Evolutionary conservation across 2,329 filamentous ascomycete genomes (phyloP), one percentile per base, ranked within the genome.

Genomic region (Ophiostoma piceae): DNA sequence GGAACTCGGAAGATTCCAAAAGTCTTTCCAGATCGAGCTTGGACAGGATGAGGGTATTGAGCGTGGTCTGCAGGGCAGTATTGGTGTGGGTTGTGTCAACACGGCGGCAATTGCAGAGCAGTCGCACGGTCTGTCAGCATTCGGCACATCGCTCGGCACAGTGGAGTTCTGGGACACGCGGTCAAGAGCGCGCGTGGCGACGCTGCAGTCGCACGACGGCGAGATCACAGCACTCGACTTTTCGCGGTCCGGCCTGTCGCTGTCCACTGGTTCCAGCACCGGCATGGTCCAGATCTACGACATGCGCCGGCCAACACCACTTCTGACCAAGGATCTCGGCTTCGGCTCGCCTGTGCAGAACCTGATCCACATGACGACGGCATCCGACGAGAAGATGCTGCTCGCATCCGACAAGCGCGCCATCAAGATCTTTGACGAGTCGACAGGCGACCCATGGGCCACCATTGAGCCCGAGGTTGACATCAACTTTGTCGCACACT

Each of bases 141-240:
- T 99, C 75, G 95, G 96, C 68, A 99, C 95, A 0, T 94, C 92
- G 2, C 82, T 95, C 70, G 94, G 95, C n/a, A 97, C 94, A 0
- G 92, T 98, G 35, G 95, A 99, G 77, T 94, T 98, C 76, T 99
- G 94, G 92, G 95, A 99, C 77, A 87, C 94, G 0, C 87, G 95
- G 71, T 93, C 91, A 39, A 90, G 92, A 77, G 90, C 90, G 69
- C 85, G 92, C 70, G 90, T 94, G 12, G 94, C 92, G 19, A 85
- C 94, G 22, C 82, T 99, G 1, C 84, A 89, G 14, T 85, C 84
- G 0, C 85, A 88, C 71, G 85, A 88, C 71, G 87, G 87, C 41
- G 90, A 92, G 76, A 88, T 97, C 65, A 97, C 94, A 0, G 92
- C 95, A 0, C 82, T 99, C 65, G 89, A 96, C 73, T 99, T 97